Conservation (phyloP, 2,329 filamentous ascomycete genomes). For the Penicillium sp. region DNA sequence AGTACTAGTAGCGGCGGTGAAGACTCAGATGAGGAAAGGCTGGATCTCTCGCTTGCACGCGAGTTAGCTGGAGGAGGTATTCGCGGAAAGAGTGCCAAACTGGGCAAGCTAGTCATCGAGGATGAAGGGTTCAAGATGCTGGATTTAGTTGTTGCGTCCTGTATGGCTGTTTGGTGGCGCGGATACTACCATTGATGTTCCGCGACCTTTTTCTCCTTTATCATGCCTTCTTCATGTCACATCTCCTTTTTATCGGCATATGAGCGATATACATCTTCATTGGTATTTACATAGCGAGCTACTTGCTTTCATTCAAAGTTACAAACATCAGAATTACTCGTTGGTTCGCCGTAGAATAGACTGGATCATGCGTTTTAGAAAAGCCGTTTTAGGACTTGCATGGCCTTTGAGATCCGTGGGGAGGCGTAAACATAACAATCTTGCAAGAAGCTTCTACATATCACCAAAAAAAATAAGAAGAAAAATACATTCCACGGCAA, state of each 20-base stretch:
- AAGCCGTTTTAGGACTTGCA: too few species aligned
- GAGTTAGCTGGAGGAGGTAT: constrained; percentile 87
- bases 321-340: not conserved
- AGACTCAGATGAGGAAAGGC: constrained; percentile 47
- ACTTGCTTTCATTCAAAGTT: constrained; percentile 4
- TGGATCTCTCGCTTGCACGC: constrained; percentile 76
- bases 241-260: constrained; percentile 2
- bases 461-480: too few species aligned
- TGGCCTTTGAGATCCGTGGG: too few species aligned
- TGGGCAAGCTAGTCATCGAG: constrained; percentile 89
- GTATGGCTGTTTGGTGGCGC: constrained; percentile 92
- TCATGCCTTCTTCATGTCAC: not conserved
- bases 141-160: constrained; percentile 87
- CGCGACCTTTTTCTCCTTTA: not conserved
- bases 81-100: constrained; percentile 82
- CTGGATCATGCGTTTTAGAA: too few species aligned
- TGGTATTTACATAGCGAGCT: constrained; percentile 5
- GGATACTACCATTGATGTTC: constrained; percentile 62
- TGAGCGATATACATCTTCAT: constrained; percentile 2
- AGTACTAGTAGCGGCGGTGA: constrained; percentile 26
- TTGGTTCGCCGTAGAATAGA: too few species aligned
- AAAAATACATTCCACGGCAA: too few species aligned
- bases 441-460: too few species aligned
- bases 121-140: constrained; percentile 94
- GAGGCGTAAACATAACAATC: too few species aligned